phyloP scores from a whole-genome alignment of 129 eudicot genomes.

The Centaurea solstitialis region DNA sequence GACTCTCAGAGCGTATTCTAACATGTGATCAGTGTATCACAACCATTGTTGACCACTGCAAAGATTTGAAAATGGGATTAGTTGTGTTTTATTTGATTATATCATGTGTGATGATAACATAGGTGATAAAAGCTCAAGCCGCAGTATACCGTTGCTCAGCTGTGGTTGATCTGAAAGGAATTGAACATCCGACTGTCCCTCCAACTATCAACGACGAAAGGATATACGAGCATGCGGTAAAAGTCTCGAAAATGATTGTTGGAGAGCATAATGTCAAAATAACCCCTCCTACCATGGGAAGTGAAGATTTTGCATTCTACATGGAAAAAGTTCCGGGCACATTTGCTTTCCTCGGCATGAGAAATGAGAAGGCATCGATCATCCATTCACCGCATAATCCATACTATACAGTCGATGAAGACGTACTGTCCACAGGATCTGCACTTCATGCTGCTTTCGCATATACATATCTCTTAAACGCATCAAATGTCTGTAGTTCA shows the following conservation, averaged over 20 bases:
- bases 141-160: conserved; percentile 56
- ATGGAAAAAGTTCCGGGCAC: conserved; percentile 54
- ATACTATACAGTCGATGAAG: conserved; percentile 54
- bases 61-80: background rate
- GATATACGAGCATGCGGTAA: conserved; percentile 45
- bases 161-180: conserved; percentile 45
- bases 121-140: conserved; percentile 59
- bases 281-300: conserved; percentile 53
- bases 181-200: conserved; percentile 49
- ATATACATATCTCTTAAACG: conserved; percentile 41
- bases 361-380: conserved; percentile 42
- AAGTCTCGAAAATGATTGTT: conserved; percentile 43
- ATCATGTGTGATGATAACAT: background rate
- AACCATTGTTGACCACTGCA: background rate
- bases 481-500: background rate
- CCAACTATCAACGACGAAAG: conserved; percentile 55
- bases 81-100: background rate
- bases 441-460: conserved; percentile 73
- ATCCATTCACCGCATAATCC: conserved; percentile 65
- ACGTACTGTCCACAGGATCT: conserved; percentile 67
- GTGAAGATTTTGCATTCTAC: conserved; percentile 70
- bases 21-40: background rate
- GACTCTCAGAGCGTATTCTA: background rate
- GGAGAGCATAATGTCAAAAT: conserved; percentile 38
- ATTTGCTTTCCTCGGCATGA: conserved; percentile 52